phyloP scores from a whole-genome alignment of 2,329 filamentous ascomycete species.

The Colletotrichum tanaceti region DNA sequence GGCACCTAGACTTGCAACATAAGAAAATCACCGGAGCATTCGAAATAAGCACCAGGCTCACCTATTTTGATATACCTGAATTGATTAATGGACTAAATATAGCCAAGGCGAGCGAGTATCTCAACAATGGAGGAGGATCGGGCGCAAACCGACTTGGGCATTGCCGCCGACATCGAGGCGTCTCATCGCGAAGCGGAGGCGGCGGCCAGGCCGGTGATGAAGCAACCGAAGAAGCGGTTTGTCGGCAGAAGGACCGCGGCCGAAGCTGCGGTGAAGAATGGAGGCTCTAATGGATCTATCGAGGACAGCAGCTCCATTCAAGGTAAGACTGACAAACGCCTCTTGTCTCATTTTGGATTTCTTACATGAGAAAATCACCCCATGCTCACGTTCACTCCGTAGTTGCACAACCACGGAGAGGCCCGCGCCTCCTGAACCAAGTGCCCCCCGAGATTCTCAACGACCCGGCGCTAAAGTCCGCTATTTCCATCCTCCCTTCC shows the following conservation, averaged over 20 bases:
- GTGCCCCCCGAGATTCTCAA: slow-evolving; percentile 89
- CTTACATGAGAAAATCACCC: slow-evolving; percentile 1
- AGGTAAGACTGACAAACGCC: slow-evolving; percentile 22
- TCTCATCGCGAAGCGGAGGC: slow-evolving; percentile 51
- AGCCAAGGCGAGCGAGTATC: background rate
- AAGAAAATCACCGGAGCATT: background rate
- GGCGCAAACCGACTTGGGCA: slow-evolving; percentile 75
- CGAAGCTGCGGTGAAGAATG: slow-evolving; percentile 61
- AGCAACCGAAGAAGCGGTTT: slow-evolving; percentile 91
- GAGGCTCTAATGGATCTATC: slow-evolving; percentile 49
- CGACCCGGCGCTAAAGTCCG: slow-evolving; percentile 85
- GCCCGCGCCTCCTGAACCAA: slow-evolving; percentile 87
- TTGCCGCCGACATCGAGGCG: slow-evolving; percentile 73
- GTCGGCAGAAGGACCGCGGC: slow-evolving; percentile 82
- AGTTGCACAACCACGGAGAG: slow-evolving; percentile 79
- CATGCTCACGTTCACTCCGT: slow-evolving; percentile 30
- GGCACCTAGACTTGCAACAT: background rate
- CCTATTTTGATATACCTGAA: background rate
- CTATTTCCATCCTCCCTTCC: slow-evolving; percentile 85
- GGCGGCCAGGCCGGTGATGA: slow-evolving; percentile 56
- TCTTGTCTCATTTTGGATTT: background rate
- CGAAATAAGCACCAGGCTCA: background rate
- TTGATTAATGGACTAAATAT: background rate
- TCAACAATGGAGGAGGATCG: slow-evolving; percentile 79
- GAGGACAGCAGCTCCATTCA: slow-evolving; percentile 76